phyloP scores from a whole-genome alignment of 345 rosid species.

The Moricandia arvensis region DNA sequence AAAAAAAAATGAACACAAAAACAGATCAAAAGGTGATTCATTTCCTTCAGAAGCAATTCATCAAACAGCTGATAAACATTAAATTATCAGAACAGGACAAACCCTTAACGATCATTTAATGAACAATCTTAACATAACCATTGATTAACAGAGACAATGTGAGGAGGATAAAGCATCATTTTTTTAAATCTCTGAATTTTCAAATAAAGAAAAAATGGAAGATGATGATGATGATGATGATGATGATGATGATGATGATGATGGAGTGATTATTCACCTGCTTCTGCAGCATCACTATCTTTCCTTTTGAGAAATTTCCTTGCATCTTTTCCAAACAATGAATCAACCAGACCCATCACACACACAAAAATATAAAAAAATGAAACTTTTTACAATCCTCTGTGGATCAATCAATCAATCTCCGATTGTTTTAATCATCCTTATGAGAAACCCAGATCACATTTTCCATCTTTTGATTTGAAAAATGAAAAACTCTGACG shows the following conservation, averaged over 20 bases:
- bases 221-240: neutral
- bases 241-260: no score
- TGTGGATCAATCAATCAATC: neutral
- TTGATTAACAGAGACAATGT: slow-evolving; percentile 5
- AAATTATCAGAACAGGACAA: neutral
- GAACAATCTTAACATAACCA: neutral
- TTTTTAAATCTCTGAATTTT: neutral
- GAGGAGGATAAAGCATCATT: neutral
- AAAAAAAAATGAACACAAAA: slow-evolving; percentile 4
- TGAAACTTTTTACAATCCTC: neutral
- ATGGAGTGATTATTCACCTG: slow-evolving; percentile 44
- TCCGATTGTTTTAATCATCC: slow-evolving; percentile 12
- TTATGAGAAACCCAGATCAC: slow-evolving; percentile 32
- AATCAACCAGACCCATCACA: slow-evolving; percentile 50
- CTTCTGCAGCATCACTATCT: slow-evolving; percentile 94
- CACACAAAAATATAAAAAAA: neutral
- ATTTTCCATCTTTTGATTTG: slow-evolving; percentile 15
- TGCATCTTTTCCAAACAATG: slow-evolving; percentile 43
- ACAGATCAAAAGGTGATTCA: slow-evolving; percentile 3
- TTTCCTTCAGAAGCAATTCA: slow-evolving; percentile 13
- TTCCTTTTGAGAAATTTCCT: slow-evolving; percentile 76
- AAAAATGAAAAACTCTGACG: slow-evolving; percentile 7
- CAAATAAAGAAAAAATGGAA: neutral
- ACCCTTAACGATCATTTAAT: neutral
- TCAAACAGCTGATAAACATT: slow-evolving; percentile 19